These are phyloP conservation scores for Pythium phragmiticola DNA, from an alignment of 352 stramenopile species.

Conservation along the genomic window DNA sequence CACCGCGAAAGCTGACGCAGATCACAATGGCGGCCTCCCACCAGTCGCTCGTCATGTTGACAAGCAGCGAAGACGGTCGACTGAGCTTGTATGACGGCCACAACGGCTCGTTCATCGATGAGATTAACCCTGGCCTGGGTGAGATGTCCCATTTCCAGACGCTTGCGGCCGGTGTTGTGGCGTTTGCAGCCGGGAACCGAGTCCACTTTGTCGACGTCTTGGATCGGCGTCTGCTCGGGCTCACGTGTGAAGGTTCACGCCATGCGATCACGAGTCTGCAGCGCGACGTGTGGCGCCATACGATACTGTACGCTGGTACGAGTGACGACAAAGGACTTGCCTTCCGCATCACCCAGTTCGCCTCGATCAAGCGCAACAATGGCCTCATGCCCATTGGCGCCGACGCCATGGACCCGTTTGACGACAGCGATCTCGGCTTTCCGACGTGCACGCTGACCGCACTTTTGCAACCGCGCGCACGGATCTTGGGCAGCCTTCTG, in stretches of 20 bases:
- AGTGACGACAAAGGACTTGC: slow-evolving; percentile 28
- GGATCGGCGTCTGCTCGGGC: slow-evolving; percentile 20
- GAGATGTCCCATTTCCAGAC: slow-evolving; percentile 24
- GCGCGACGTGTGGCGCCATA: slow-evolving; percentile 33
- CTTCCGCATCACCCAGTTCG: slow-evolving; percentile 33
- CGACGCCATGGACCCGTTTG: slow-evolving; percentile 10
- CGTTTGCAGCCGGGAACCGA: slow-evolving; percentile 24
- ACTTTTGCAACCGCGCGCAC: slow-evolving; percentile 13
- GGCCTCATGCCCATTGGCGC: slow-evolving; percentile 12
- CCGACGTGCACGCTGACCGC: slow-evolving; percentile 20
- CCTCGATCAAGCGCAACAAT: slow-evolving; percentile 21
- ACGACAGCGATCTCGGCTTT: slow-evolving; percentile 10
- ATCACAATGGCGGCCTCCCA: slow-evolving; percentile 9
- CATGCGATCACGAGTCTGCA: slow-evolving; percentile 35
- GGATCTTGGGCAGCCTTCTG: slow-evolving; percentile 1
- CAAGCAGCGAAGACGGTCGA: slow-evolving; percentile 4
- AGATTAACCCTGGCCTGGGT: slow-evolving; percentile 3
- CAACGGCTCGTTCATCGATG: slow-evolving; percentile 17
- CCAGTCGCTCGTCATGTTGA: slow-evolving; percentile 16
- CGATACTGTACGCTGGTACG: slow-evolving; percentile 32
- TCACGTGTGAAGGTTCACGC: slow-evolving; percentile 30
- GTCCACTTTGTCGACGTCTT: slow-evolving; percentile 33
- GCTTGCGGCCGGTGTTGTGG: slow-evolving; percentile 30
- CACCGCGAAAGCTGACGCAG: not conserved
- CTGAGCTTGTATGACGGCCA: slow-evolving; percentile 18